These are phyloP conservation scores for Penicillium digitatum DNA, from an alignment of 2,329 filamentous ascomycete genomes.

Conservation along the genomic window DNA sequence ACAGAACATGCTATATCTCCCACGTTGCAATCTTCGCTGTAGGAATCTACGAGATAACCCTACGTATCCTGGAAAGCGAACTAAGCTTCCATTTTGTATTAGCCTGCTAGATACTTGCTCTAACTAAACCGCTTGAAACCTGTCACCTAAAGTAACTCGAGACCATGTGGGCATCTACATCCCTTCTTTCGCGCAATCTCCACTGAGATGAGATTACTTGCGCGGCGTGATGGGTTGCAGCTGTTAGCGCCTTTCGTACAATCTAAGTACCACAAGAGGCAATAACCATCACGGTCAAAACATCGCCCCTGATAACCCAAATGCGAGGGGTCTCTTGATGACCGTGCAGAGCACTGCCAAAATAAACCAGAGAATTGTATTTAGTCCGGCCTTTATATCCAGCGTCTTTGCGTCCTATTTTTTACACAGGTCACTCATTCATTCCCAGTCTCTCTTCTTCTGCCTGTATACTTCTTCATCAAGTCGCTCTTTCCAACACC, in stretches of 20 bases:
- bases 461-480: conserved; percentile 3
- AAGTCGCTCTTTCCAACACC: conserved; percentile 25
- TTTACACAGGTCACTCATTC: conserved; percentile 21
- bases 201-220: conserved; percentile 2
- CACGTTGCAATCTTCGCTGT: background rate
- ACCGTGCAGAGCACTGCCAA: conserved; percentile 12
- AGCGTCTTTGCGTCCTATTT: background rate
- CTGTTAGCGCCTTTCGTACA: conserved; percentile 11
- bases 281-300: conserved; percentile 6
- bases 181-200: conserved; percentile 9
- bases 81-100: background rate
- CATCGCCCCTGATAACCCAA: conserved; percentile 9
- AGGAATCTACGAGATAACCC: background rate
- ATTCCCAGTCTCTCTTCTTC: conserved; percentile 24
- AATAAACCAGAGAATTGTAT: conserved; percentile 19
- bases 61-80: background rate
- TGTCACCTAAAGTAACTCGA: conserved; percentile 3
- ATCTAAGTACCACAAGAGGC: background rate
- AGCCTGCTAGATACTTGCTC: background rate
- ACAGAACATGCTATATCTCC: background rate
- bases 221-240: conserved; percentile 1
- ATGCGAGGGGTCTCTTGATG: conserved; percentile 17
- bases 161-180: conserved; percentile 14
- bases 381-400: conserved; percentile 17
- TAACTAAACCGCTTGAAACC: background rate